These are phyloP conservation scores for Haplosporangium sp. DNA, from an alignment of 371 early-diverging fungal species.

Conservation along the genomic window DNA sequence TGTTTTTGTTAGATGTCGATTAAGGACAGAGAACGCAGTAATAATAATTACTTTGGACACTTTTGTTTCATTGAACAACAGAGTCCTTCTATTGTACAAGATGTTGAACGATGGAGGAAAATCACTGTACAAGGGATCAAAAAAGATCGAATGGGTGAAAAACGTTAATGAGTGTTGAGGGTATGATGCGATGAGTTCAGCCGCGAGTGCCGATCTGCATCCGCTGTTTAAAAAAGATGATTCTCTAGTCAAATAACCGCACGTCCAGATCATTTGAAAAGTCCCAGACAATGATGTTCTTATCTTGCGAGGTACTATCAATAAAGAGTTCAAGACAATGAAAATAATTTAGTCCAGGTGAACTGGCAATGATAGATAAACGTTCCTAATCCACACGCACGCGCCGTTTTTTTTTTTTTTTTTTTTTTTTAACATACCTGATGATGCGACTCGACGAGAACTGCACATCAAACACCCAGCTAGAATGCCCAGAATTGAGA, in stretches of 20 bases:
- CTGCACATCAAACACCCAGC: constrained; percentile 97
- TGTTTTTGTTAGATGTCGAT: too few relatives aligned
- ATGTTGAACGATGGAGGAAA: too few relatives aligned
- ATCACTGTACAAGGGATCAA: too few relatives aligned
- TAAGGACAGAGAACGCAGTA: too few relatives aligned
- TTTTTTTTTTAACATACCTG: constrained; percentile 54
- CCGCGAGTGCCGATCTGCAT: too few relatives aligned
- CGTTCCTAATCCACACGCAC: background rate
- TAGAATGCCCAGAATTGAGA: constrained; percentile 78
- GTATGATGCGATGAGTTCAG: too few relatives aligned
- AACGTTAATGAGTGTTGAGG: too few relatives aligned
- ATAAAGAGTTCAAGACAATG: background rate
- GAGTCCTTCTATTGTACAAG: too few relatives aligned
- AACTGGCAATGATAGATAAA: background rate
- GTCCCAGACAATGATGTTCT: constrained; percentile 85
- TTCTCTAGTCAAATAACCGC: constrained; percentile 34
- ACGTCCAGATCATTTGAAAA: constrained; percentile 76
- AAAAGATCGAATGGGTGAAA: too few relatives aligned
- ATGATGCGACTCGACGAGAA: constrained; percentile 84
- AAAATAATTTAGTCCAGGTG: background rate
- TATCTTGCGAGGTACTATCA: constrained; percentile 80
- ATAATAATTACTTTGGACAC: too few relatives aligned
- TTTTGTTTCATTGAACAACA: too few relatives aligned
- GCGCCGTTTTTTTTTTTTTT: background rate
- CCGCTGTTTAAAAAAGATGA: background rate